phyloP scores from a whole-genome alignment of 1,284 basidiomycete genomes.

The Trichosporon sp. region DNA sequence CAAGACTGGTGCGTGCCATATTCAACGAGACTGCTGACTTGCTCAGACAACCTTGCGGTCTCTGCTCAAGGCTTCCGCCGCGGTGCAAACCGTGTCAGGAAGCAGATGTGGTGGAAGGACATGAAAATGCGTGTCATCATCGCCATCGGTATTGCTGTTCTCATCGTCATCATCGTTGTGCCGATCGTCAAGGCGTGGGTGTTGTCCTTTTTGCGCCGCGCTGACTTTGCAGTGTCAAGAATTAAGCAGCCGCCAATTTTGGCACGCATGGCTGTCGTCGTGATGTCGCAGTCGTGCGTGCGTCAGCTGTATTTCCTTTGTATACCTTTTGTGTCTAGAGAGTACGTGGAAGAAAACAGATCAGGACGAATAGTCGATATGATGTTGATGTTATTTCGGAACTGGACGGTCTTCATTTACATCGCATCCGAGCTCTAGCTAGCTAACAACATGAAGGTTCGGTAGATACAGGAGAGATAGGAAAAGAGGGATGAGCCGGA shows the following conservation, averaged over 20 bases:
- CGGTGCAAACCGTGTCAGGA: constrained; percentile 94
- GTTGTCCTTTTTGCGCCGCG: background rate
- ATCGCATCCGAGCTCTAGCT: background rate
- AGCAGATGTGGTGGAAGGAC: constrained; percentile 92
- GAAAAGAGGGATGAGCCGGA: background rate
- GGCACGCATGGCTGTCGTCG: background rate
- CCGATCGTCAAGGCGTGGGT: constrained; percentile 72
- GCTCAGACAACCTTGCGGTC: constrained; percentile 84
- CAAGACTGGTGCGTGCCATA: constrained; percentile 75
- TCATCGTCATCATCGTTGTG: constrained; percentile 89
- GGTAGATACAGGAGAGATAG: background rate
- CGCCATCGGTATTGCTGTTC: constrained; percentile 74
- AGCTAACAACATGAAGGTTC: background rate
- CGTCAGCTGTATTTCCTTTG: background rate
- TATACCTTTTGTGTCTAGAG: background rate
- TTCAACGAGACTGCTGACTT: background rate
- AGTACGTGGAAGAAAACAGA: background rate
- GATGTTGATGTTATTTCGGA: background rate
- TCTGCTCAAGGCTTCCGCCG: constrained; percentile 98
- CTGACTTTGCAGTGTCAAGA: constrained; percentile 11
- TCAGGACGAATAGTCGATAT: too few relatives aligned
- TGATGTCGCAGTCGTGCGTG: background rate
- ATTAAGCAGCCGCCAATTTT: background rate
- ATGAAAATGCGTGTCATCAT: constrained; percentile 71
- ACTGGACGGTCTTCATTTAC: background rate